Base-by-base conservation (phyloP, 1,284 basidiomycete genomes). In the Sporisorium graminicola region DNA sequence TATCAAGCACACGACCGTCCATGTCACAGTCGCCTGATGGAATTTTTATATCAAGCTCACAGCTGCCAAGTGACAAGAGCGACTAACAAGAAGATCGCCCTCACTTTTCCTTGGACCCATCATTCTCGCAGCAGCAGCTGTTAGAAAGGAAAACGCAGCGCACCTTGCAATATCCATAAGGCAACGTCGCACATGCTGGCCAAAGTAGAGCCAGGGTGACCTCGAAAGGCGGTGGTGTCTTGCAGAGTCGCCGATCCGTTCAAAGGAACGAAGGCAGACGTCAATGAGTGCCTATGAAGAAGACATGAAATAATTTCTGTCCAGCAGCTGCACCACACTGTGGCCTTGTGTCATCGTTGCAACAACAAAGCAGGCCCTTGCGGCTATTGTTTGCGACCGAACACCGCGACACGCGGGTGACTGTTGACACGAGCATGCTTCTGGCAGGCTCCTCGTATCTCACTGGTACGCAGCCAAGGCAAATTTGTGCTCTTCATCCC, bases 311-410 rank as follows among this genome's bases (percentile, higher is more conserved):
- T 18, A 40, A 40, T 40, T 40, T 40, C 12, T n/a, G 1, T 9
- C 20, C 4, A 6, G 3, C 5, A 46, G 43, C 16, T 33, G 49
- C 50, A 51, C 8, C 31, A 20, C 20, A 18, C 50, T 51, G 50
- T 31, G 12, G 49, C 29, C 10, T 50, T 50, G 47, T 50, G 47
- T 50, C 47, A 50, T 50, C 31, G 35, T 37, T n/a, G n/a, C n/a
- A n/a, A n/a, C n/a, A n/a, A n/a, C n/a, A n/a, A n/a, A n/a, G n/a
- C n/a, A n/a, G n/a, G n/a, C n/a, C n/a, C n/a, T n/a, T n/a, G n/a
- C 35, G 35, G 35, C 13, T 37, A 37, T 37, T 37, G 35, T 37
- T 37, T 14, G 6, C 35, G 35, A 37, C 35, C 13, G 9, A 37
- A 37, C 35, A 7, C 35, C 13, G 35, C 35, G 13, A 37, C 35